Conservation (phyloP, 345 rosid species). For the Euclidium syriacum region DNA sequence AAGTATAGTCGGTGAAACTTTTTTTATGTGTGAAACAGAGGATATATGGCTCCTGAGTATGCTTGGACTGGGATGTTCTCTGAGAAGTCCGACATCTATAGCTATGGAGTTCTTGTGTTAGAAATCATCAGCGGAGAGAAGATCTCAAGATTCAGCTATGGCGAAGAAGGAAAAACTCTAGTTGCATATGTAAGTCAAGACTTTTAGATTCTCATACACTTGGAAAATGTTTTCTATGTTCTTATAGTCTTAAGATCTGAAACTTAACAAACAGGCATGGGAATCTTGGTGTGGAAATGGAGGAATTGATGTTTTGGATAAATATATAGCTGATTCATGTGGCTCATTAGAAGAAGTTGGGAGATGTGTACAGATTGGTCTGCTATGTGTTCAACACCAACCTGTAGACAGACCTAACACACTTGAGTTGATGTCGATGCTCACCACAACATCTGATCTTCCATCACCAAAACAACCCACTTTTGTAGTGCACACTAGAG, state of each 20-base stretch:
- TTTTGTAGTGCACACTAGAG: not conserved
- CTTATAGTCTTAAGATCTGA: not conserved
- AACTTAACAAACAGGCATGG: constrained; percentile 5
- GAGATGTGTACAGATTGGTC: constrained; percentile 18
- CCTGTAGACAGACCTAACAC: constrained; percentile 10
- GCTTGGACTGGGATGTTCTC: constrained; percentile 42
- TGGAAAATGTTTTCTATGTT: not conserved
- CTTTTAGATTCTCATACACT: not conserved
- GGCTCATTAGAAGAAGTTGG: not conserved
- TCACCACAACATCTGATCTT: constrained; percentile 6
- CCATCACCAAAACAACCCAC: constrained; percentile 10
- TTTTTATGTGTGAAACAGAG: not conserved
- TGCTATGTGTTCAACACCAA: constrained; percentile 14
- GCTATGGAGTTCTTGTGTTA: constrained; percentile 38
- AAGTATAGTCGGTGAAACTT: too few species aligned
- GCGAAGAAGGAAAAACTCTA: constrained; percentile 3
- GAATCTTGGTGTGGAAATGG: constrained; percentile 6
- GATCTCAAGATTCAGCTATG: constrained; percentile 14
- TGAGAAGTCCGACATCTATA: constrained; percentile 40
- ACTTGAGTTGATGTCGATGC: constrained; percentile 3
- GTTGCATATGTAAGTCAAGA: constrained; percentile 20
- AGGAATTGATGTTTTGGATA: constrained; percentile 10
- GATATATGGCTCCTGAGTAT: constrained; percentile 49
- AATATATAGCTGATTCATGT: not conserved
- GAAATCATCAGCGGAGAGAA: constrained; percentile 21